Base-by-base conservation (phyloP, 164 flowering plant genomes). In the Nelumbo lutea region DNA sequence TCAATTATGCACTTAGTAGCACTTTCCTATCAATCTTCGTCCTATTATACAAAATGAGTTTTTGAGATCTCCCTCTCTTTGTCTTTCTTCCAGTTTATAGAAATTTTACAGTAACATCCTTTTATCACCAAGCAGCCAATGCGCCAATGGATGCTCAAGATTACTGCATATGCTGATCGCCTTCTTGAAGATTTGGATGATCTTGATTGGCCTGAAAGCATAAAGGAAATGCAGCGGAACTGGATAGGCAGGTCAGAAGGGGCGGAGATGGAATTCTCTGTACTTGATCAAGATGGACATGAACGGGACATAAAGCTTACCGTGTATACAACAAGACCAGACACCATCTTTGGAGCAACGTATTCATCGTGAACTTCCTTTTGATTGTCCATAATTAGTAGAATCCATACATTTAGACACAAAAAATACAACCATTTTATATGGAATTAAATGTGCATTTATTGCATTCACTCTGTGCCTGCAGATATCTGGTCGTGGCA, bases 171-270 rank as follows among this genome's bases (percentile, higher is more conserved):
- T 89, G 98, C 97, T 63, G 97, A 94, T 70, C 91, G 96, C 76
- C 97, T 94, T 80, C 93, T 94, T 70, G 87, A 94, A 77, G 98
- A 94, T 83, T 80, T 94, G 65, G 88, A 90, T 75, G 92, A 85
- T 47, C 97, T 94, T 73, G 92, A 94, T 64, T 94, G 98, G 98
- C 98, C 98, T 70, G 97, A 94, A 74, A 94, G 93, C 79, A 75
- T 94, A 5, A 91, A 94, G 73, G 97, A 94, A 77, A 91, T 94
- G 97, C 97, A 94, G 71, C 78, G 96, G 75, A 91, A 91, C 75
- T 94, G 98, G 98, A 94, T 94, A n/a, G n/a, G n/a, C n/a, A 71
- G 98, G 74, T 94, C 97, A 66, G 95, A 88, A 75, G 97, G 98
- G 47, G 96, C 96, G 59, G 97, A 94, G 71, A 45, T 94, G 82